Evolutionary conservation across 352 stramenopile genomes (phyloP).

Genomic region (Pythium coloratum): DNA sequence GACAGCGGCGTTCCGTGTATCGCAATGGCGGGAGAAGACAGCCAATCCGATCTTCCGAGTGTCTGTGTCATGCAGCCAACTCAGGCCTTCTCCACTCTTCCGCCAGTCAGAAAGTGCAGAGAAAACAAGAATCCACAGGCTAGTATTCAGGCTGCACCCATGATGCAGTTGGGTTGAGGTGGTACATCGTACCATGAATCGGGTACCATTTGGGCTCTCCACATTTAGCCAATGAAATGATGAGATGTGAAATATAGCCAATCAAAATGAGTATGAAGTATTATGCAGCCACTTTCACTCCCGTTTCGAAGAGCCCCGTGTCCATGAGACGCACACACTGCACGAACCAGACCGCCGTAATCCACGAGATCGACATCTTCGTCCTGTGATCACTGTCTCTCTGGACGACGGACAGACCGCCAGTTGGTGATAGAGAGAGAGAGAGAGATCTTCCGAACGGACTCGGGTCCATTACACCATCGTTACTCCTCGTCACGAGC

Average conservation of each 20-base stretch:
- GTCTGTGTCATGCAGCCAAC: neutral
- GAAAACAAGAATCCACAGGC: neutral
- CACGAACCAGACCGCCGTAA: slow-evolving; percentile 3
- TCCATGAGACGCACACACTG: neutral
- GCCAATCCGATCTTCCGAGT: neutral
- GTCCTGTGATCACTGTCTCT: neutral
- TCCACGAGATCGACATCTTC: neutral
- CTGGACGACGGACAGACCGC: neutral
- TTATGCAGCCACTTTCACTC: neutral
- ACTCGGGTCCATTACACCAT: neutral
- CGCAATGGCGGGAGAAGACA: neutral
- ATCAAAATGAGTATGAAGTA: neutral
- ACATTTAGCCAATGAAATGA: neutral
- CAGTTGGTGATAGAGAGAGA: neutral
- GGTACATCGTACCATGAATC: slow-evolving; percentile 4
- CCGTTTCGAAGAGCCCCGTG: neutral
- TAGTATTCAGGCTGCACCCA: neutral
- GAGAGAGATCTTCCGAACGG: neutral
- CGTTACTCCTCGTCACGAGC: neutral
- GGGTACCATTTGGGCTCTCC: neutral
- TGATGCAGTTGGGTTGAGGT: neutral
- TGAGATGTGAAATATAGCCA: neutral
- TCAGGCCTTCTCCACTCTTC: neutral
- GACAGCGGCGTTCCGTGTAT: neutral
- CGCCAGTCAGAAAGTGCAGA: slow-evolving; percentile 1